Evolutionary conservation across 2,329 filamentous ascomycete species (phyloP).

Genomic region (Podosphaera fusca): DNA sequence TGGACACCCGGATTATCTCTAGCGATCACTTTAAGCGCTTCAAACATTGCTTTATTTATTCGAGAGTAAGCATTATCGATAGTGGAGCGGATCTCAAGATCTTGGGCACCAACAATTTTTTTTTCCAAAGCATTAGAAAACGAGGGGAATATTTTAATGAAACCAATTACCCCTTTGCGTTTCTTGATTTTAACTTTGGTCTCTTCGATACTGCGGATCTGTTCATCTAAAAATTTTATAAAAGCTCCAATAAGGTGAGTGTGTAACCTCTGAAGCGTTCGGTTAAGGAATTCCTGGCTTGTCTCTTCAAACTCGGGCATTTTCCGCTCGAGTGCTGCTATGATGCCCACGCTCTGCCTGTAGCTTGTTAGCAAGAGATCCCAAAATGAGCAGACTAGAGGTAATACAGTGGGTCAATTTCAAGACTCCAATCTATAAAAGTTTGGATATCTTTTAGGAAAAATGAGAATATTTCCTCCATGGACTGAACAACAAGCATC

Average conservation of each 20-base stretch:
- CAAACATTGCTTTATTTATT: constrained; percentile 89
- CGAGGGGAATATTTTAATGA: constrained; percentile 78
- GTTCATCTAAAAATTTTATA: constrained; percentile 76
- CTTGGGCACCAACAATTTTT: constrained; percentile 42
- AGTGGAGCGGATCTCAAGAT: constrained; percentile 46
- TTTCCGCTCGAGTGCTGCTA: constrained; percentile 61
- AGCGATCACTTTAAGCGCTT: constrained; percentile 86
- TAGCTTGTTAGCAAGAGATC: constrained; percentile 6
- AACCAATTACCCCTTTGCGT: constrained; percentile 84
- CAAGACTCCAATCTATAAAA: constrained; percentile 64
- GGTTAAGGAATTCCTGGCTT: constrained; percentile 78
- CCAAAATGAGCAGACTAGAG: background rate
- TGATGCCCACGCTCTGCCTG: constrained; percentile 72
- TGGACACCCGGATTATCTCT: constrained; percentile 34
- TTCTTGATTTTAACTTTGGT: constrained; percentile 99
- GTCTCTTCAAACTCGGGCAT: constrained; percentile 62
- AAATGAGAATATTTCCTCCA: constrained; percentile 74
- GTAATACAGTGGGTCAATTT: constrained; percentile 58
- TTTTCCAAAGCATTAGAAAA: constrained; percentile 70
- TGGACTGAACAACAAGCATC: constrained; percentile 60
- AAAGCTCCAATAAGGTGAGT: constrained; percentile 53
- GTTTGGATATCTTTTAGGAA: constrained; percentile 56
- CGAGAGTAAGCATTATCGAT: constrained; percentile 74
- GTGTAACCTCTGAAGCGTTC: constrained; percentile 57
- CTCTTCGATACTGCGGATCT: constrained; percentile 87